Conservation (phyloP, 805 yeast species). For the Lachancea mirantina region DNA sequence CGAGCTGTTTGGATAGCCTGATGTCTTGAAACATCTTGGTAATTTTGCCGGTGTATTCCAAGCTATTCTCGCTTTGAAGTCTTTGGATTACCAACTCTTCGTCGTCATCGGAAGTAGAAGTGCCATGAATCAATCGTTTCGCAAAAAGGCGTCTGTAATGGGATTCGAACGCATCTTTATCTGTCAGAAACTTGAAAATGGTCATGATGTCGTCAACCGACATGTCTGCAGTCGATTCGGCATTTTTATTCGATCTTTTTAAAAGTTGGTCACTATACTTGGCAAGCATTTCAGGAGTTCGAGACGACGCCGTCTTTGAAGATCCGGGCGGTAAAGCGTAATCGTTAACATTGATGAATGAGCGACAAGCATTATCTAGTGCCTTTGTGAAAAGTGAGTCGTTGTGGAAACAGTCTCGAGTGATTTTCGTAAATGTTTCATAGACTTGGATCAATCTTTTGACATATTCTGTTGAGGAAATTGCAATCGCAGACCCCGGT, state of each 20-base stretch:
- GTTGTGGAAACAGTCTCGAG: constrained; percentile 41
- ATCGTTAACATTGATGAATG: constrained; percentile 72
- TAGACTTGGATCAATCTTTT: constrained; percentile 69
- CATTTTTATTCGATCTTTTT: constrained; percentile 64
- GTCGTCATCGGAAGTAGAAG: constrained; percentile 70
- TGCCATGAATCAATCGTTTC: constrained; percentile 78
- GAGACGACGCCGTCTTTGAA: constrained; percentile 50
- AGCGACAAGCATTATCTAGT: constrained; percentile 80
- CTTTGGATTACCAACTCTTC: constrained; percentile 82
- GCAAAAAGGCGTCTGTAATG: constrained; percentile 87
- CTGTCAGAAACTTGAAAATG: constrained; percentile 79
- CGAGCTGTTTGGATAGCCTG: constrained; percentile 71
- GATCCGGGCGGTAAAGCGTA: constrained; percentile 59
- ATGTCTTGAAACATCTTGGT: constrained; percentile 96
- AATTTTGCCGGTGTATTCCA: constrained; percentile 88
- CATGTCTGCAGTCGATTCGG: constrained; percentile 63
- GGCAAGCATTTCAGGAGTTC: constrained; percentile 88
- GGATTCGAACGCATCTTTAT: constrained; percentile 91
- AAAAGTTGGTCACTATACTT: constrained; percentile 79
- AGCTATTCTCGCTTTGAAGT: constrained; percentile 80
- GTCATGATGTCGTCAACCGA: constrained; percentile 79
- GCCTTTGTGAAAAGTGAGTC: constrained; percentile 79
- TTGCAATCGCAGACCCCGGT: constrained; percentile 35
- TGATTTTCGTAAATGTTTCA: constrained; percentile 41
- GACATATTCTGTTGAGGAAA: constrained; percentile 66